Evolutionary conservation across 441 rosid genomes (phyloP).

Genomic region (Raphanus hybrid): DNA sequence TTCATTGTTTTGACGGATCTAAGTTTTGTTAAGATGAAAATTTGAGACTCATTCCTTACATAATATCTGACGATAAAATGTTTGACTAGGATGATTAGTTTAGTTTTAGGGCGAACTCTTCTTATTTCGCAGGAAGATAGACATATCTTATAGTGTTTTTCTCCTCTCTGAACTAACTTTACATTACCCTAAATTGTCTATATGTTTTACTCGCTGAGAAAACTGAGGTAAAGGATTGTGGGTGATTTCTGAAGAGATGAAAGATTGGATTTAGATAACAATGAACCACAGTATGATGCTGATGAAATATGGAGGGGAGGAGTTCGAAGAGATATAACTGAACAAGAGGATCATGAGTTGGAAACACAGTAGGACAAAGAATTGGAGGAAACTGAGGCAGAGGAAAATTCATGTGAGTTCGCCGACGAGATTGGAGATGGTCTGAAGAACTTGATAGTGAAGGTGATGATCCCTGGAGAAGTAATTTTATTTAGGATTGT

Average conservation of each 20-base stretch:
- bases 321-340: constrained; percentile 74
- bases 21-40: background rate
- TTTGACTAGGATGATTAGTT: background rate
- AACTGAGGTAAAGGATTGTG: constrained; percentile 40
- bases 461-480: constrained; percentile 68
- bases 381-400: constrained; percentile 60
- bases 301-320: constrained; percentile 77
- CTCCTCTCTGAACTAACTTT: constrained; percentile 15
- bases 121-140: constrained; percentile 4
- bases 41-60: background rate
- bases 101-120: background rate
- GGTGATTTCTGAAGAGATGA: constrained; percentile 89
- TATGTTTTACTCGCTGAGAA: constrained; percentile 60
- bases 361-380: no score
- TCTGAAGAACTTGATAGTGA: constrained; percentile 55
- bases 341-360: no score
- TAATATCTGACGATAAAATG: constrained; percentile 1
- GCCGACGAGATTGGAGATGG: constrained; percentile 59
- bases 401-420: constrained; percentile 64
- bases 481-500: constrained; percentile 78
- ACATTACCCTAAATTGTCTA: constrained; percentile 46
- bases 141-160: constrained; percentile 23
- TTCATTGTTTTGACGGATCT: constrained; percentile 13
- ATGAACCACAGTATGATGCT: constrained; percentile 79
- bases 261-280: constrained; percentile 88